phyloP scores from a whole-genome alignment of 768 basidiomycete species.

The Candolleomyces efflorescens region DNA sequence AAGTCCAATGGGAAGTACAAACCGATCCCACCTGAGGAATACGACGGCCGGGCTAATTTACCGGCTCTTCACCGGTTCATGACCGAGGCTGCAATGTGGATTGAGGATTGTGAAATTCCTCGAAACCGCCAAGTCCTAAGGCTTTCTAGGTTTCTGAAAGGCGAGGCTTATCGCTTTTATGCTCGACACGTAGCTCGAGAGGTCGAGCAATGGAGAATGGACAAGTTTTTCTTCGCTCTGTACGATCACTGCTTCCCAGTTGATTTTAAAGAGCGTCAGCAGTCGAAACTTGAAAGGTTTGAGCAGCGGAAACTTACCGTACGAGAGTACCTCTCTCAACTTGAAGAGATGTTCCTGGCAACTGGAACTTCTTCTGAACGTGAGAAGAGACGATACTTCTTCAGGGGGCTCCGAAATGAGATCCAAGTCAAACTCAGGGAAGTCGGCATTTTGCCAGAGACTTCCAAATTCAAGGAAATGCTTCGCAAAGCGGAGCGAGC shows the following conservation, averaged over 20 bases:
- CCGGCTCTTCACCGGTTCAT: conserved; percentile 22
- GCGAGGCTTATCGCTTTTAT: conserved; percentile 25
- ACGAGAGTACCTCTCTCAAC: conserved; percentile 27
- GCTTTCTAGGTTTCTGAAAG: conserved; percentile 23
- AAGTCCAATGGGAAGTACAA: not conserved
- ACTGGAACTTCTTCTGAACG: conserved; percentile 24
- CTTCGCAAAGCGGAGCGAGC: conserved; percentile 23
- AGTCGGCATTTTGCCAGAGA: conserved; percentile 24
- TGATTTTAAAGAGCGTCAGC: conserved; percentile 21
- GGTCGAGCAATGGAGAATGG: conserved; percentile 17
- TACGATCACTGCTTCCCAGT: conserved; percentile 33
- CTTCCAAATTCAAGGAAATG: conserved; percentile 22
- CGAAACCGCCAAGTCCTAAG: conserved; percentile 13
- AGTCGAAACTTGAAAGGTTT: conserved; percentile 17
- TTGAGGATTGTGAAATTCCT: conserved; percentile 16
- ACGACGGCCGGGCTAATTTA: conserved; percentile 21
- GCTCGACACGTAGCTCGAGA: conserved; percentile 20
- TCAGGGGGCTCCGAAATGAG: conserved; percentile 21
- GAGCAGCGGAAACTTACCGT: conserved; percentile 26
- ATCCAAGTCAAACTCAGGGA: conserved; percentile 27
- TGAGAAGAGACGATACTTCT: conserved; percentile 29
- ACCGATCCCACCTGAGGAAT: conserved; percentile 16
- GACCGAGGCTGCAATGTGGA: conserved; percentile 18
- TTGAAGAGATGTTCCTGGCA: conserved; percentile 30
- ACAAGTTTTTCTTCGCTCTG: conserved; percentile 22